Conservation (phyloP, 768 basidiomycete species). For the Tricholoma sp. region DNA sequence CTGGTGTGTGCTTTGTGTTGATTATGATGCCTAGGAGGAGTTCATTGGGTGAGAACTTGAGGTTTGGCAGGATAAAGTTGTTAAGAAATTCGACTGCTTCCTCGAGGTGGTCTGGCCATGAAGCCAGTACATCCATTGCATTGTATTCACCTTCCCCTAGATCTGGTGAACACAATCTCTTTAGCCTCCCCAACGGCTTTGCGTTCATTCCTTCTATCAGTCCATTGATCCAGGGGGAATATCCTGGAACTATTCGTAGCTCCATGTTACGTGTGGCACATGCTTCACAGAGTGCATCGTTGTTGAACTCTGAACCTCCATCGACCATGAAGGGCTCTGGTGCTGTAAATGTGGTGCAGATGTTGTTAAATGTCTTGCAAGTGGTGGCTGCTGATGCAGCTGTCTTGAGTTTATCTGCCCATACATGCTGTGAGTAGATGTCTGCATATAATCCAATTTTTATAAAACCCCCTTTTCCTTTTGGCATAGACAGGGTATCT, state of each 20-base stretch:
- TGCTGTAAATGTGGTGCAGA: background rate
- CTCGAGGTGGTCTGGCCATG: no score
- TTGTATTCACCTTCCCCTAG: no score
- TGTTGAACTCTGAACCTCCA: conserved; percentile 1
- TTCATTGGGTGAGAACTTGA: no score
- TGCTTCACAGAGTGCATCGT: background rate
- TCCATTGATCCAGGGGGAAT: conserved; percentile 37
- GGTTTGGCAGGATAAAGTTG: no score
- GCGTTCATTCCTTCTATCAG: conserved; percentile 28
- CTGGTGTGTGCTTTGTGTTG: no score
- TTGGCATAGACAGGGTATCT: conserved; percentile 8
- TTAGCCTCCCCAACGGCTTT: no score
- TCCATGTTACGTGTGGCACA: no score
- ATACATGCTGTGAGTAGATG: conserved; percentile 3
- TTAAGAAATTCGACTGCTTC: no score
- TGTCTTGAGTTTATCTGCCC: conserved; percentile 6
- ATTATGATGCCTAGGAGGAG: no score
- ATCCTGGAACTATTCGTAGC: conserved; percentile 12
- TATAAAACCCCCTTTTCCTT: conserved; percentile 25
- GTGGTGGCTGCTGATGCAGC: background rate
- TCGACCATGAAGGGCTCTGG: background rate
- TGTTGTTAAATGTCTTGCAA: background rate
- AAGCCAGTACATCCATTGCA: no score
- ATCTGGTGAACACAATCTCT: no score
- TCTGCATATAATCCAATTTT: conserved; percentile 21